Conservation (phyloP, 495 filamentous ascomycete genomes). For the Evansstolkia leycettana region DNA sequence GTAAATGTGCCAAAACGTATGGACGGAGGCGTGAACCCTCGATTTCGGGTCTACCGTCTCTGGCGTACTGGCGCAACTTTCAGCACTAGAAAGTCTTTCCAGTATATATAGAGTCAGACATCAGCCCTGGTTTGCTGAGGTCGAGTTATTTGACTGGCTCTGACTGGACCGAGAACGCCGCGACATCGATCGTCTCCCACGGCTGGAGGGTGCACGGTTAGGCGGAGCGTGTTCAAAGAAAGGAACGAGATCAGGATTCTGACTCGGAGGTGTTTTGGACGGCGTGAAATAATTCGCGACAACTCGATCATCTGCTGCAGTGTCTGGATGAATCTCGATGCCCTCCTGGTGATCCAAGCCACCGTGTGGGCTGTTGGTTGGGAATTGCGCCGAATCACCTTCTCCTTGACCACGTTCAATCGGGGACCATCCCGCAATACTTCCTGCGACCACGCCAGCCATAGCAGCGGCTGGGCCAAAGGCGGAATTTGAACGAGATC, state of each 20-base stretch:
- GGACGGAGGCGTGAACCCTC: no score
- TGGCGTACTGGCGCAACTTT: no score
- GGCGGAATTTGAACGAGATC: slow-evolving; percentile 79
- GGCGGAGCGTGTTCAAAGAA: slow-evolving; percentile 35
- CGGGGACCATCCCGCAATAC: slow-evolving; percentile 81
- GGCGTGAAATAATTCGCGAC: slow-evolving; percentile 26
- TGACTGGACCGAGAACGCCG: slow-evolving; percentile 27
- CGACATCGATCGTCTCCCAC: slow-evolving; percentile 26
- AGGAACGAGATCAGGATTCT: slow-evolving; percentile 42
- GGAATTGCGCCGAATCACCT: slow-evolving; percentile 38
- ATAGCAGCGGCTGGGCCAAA: slow-evolving; percentile 70
- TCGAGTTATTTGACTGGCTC: no score
- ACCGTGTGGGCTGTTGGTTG: slow-evolving; percentile 23
- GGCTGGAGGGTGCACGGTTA: slow-evolving; percentile 23
- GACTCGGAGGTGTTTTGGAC: slow-evolving; percentile 44
- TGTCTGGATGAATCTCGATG: slow-evolving; percentile 45
- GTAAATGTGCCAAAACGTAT: no score
- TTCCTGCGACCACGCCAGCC: slow-evolving; percentile 80
- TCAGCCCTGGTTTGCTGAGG: no score
- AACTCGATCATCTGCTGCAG: slow-evolving; percentile 41
- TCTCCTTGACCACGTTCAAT: slow-evolving; percentile 49
- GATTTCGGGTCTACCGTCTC: no score
- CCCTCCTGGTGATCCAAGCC: slow-evolving; percentile 40
- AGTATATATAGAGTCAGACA: no score
- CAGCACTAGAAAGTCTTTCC: no score